Conservation (phyloP, 2,329 filamentous ascomycete genomes). For the Bisporella sp. region DNA sequence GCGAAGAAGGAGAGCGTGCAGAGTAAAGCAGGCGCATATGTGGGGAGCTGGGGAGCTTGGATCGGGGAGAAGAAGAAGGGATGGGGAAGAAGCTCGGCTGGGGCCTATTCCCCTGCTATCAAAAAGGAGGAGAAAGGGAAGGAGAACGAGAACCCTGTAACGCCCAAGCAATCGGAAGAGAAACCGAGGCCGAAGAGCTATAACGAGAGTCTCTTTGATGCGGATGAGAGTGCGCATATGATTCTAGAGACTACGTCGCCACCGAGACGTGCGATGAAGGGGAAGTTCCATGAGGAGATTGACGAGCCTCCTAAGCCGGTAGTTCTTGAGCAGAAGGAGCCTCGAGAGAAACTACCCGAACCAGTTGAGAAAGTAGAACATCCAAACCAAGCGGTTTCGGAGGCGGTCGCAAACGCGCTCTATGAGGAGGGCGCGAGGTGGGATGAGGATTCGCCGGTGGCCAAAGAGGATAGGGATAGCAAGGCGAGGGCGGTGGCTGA, state of each 20-base stretch:
- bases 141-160: slow-evolving; percentile 7
- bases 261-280: background rate
- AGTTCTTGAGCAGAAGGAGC: background rate
- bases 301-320: background rate
- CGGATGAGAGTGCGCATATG: slow-evolving; percentile 12
- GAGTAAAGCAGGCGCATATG: slow-evolving; percentile 53
- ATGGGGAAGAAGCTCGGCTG: slow-evolving; percentile 16
- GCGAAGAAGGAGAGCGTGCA: slow-evolving; percentile 44
- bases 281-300: background rate
- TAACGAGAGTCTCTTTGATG: slow-evolving; percentile 27
- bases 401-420: background rate
- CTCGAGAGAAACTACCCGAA: background rate
- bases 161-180: background rate
- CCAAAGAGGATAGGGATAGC: too few relatives aligned
- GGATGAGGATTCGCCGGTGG: background rate
- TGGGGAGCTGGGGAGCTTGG: slow-evolving; percentile 64
- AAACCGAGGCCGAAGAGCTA: slow-evolving; percentile 21
- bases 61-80: slow-evolving; percentile 67
- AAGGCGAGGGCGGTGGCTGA: background rate
- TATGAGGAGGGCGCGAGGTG: background rate
- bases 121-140: slow-evolving; percentile 17
- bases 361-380: background rate
- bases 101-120: background rate
- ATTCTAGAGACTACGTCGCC: background rate
- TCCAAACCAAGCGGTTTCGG: background rate